phyloP scores from a whole-genome alignment of 768 basidiomycete species.

The Pleurotus salmoneostramineus region DNA sequence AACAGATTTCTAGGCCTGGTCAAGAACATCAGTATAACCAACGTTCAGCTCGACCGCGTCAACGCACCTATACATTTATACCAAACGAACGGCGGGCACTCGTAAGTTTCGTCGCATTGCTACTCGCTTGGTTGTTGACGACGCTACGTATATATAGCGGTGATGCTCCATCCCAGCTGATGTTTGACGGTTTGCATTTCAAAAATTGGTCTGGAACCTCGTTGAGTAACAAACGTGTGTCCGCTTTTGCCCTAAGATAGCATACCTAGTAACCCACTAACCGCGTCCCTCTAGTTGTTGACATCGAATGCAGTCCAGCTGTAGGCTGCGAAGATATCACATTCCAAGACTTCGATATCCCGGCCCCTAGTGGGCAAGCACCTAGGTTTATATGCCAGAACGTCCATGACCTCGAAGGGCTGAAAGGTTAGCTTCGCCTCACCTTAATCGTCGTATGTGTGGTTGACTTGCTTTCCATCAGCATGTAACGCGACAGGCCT shows the following conservation, averaged over 20 bases:
- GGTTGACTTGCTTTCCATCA: not conserved
- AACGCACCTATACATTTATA: constrained; percentile 41
- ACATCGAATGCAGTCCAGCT: constrained; percentile 46
- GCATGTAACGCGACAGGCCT: not conserved
- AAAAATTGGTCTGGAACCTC: constrained; percentile 45
- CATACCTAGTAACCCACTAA: too few relatives aligned
- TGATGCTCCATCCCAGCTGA: constrained; percentile 43
- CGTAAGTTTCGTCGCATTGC: constrained; percentile 22
- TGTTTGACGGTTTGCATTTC: constrained; percentile 44
- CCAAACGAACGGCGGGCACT: constrained; percentile 47
- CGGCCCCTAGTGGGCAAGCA: constrained; percentile 29
- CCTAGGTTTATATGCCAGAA: constrained; percentile 44
- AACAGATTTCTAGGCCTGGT: constrained; percentile 30
- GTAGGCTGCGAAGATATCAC: constrained; percentile 41
- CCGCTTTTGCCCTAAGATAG: not conserved
- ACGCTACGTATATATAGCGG: constrained; percentile 25
- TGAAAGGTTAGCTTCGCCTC: constrained; percentile 21
- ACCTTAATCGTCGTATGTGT: not conserved
- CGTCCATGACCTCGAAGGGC: constrained; percentile 31
- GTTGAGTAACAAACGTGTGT: constrained; percentile 32
- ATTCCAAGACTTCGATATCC: constrained; percentile 37
- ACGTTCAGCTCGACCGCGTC: constrained; percentile 44
- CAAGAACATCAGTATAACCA: constrained; percentile 36
- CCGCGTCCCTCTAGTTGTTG: constrained; percentile 30
- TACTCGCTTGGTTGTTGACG: not conserved